Base-by-base conservation (phyloP, 345 rosid genomes). In the Toxicodendron radicans region DNA sequence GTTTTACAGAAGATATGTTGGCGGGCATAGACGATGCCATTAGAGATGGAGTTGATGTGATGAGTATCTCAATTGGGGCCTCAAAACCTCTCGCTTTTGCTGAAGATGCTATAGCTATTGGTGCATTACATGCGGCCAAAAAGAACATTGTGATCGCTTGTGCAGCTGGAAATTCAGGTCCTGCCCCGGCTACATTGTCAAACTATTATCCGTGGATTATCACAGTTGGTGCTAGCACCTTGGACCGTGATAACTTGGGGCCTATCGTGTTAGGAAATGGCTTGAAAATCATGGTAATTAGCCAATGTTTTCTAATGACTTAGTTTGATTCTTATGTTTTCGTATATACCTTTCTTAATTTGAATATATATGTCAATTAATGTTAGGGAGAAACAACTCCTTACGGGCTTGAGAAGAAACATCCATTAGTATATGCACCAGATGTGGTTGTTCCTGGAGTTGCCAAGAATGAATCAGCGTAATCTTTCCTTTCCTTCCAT, bases 21-120 rank as follows among this genome's bases (percentile, higher is more conserved):
- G 97, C 92, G 0, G 98, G 91, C 13, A 80, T 95, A 0, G 99
- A 95, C 35, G 94, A 91, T 11, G 98, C 98, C 73, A 86, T 95
- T 0, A 89, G 68, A 0, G 98, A 95, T 53, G 98, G 98, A 0
- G 91, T 95, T 52, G 77, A 92, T 51, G 81, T 95, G 4, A 58
- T 92, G n/a, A 92, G 97, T 76, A 63, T 88, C 43, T 95, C 98
- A 10, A 85, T 91, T 0, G 99, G 92, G 4, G 38, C 78, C 1
- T 0, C 1, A 0, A 7, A 7, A 0, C 86, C 87, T 2, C 0
- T 48, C 0, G 60, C 83, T 4, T 89, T 72, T 17, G 10, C 33
- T 1, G 16, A 84, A 3, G 98, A 92, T 11, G 74, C 53, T 2
- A 83, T 95, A 1, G 97, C 93, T 0, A 59, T 87, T 2, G 97